Evolutionary conservation across 2,329 filamentous ascomycete genomes (phyloP).

Genomic region (Thielaviopsis ethacetica): DNA sequence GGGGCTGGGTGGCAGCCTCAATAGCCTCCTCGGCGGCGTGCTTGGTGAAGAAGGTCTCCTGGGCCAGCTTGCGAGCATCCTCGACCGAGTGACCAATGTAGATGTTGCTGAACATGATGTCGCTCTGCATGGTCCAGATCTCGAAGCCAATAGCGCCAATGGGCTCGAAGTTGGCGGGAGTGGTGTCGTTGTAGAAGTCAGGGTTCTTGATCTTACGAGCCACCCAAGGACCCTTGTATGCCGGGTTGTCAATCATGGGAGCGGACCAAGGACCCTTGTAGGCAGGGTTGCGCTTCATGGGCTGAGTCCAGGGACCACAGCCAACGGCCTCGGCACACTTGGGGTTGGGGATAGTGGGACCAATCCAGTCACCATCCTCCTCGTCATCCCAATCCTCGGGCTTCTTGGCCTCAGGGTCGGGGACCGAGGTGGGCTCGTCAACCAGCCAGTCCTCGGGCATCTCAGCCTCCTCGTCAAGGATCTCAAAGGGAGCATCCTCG

Average conservation of each 20-base stretch:
- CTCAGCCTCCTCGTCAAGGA: slow-evolving; percentile 81
- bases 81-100: slow-evolving; percentile 96
- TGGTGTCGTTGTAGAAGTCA: slow-evolving; percentile 93
- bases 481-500: slow-evolving; percentile 92
- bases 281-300: slow-evolving; percentile 82
- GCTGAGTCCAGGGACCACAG: slow-evolving; percentile 83
- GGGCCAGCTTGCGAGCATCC: slow-evolving; percentile 76
- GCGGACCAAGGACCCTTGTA: slow-evolving; percentile 99
- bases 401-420: slow-evolving; percentile 92
- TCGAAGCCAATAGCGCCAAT: slow-evolving; percentile 98
- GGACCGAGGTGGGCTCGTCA: slow-evolving; percentile 63
- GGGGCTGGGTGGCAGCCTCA: slow-evolving; percentile 66
- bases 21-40: slow-evolving; percentile 62
- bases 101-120: slow-evolving; percentile 99
- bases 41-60: slow-evolving; percentile 86
- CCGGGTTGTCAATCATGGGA: slow-evolving; percentile 88
- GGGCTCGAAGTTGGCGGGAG: slow-evolving; percentile 87
- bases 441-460: slow-evolving; percentile 95
- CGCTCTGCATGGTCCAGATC: slow-evolving; percentile 99
- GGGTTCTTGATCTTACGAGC: slow-evolving; percentile 96
- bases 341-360: slow-evolving; percentile 82
- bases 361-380: slow-evolving; percentile 94
- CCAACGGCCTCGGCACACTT: slow-evolving; percentile 89
- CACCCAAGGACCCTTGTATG: slow-evolving; percentile 91
- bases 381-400: slow-evolving; percentile 99